Percentiles rank a stretch among this genome's conserved stretches.
Evolutionary conservation across 306 rosid genomes (phyloP).

Genomic region (Trifolium pratense): DNA sequence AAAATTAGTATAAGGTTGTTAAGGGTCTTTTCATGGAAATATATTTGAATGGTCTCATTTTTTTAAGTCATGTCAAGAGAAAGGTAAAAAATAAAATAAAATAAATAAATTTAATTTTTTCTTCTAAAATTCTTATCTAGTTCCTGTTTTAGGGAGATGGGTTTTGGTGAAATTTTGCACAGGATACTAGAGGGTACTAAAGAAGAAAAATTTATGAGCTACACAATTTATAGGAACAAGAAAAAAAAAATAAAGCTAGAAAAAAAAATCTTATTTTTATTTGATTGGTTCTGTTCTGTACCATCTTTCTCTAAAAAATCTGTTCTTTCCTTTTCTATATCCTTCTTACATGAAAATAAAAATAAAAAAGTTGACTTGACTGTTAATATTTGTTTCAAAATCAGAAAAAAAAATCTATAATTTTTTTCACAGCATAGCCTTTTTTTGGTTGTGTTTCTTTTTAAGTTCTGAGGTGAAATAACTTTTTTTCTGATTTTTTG

Average conservation of each 20-base stretch:
- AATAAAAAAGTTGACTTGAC: conserved; percentile 40
- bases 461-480: too few species aligned
- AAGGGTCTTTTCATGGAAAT: conserved; percentile 72
- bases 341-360: conserved; percentile 3
- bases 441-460: not conserved
- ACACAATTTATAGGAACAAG: conserved; percentile 8
- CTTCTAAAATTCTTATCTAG: not conserved
- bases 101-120: not conserved
- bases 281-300: conserved; percentile 47
- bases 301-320: conserved; percentile 39
- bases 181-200: conserved; percentile 40
- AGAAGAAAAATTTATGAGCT: conserved; percentile 47
- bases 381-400: conserved; percentile 21
- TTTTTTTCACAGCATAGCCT: conserved; percentile 33
- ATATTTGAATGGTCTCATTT: conserved; percentile 43
- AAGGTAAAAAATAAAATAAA: conserved; percentile 14
- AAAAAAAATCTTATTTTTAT: not conserved
- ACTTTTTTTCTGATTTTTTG: not conserved
- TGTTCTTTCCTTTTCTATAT: conserved; percentile 39
- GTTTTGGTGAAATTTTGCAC: conserved; percentile 40
- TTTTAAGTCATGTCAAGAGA: conserved; percentile 65
- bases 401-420: conserved; percentile 29
- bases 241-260: conserved; percentile 30
- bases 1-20: conserved; percentile 35
- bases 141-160: conserved; percentile 46